A percentile compares a stretch with the other conserved stretches of the same genome.
Conservation (phyloP, 208 protist genomes). For the Trypanosoma congolense region DNA sequence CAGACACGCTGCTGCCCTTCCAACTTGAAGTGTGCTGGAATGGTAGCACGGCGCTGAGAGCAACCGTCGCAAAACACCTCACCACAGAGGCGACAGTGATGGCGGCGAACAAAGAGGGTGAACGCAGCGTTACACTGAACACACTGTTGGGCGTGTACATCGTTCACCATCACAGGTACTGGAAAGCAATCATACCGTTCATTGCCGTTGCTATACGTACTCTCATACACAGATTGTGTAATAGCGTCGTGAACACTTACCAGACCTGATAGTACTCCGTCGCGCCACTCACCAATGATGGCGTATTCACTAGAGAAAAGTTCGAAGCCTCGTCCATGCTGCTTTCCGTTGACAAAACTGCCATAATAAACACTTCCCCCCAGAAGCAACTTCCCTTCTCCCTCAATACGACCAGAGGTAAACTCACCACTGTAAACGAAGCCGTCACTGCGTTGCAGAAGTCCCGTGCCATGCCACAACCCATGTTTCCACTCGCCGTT, state of each 20-base stretch:
- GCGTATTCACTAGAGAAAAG: constrained; percentile 31
- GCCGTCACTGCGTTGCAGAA: constrained; percentile 40
- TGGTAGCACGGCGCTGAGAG: constrained; percentile 48
- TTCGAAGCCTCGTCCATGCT: constrained; percentile 66
- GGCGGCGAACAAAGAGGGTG: constrained; percentile 71
- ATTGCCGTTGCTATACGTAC: constrained; percentile 66
- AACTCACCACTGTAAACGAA: constrained; percentile 76
- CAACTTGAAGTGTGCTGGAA: constrained; percentile 63
- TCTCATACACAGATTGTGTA: constrained; percentile 60
- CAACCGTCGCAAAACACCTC: constrained; percentile 89
- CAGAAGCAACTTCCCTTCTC: constrained; percentile 52
- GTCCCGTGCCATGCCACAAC: constrained; percentile 65
- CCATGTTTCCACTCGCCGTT: constrained; percentile 85
- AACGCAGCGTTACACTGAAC: constrained; percentile 74
- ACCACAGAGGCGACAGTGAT: constrained; percentile 93
- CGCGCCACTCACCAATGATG: constrained; percentile 52
- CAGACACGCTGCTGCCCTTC: constrained; percentile 56
- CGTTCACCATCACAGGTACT: constrained; percentile 59
- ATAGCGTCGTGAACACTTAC: constrained; percentile 46
- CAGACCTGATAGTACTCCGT: constrained; percentile 45
- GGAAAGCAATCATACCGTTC: constrained; percentile 85
- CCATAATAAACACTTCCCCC: constrained; percentile 64
- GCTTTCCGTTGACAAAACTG: constrained; percentile 44
- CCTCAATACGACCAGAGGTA: constrained; percentile 45
- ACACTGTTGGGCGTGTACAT: constrained; percentile 56